Percentiles rank a stretch among this genome's conserved stretches.
Conservation (phyloP, 352 stramenopile genomes). For the Phytophthora hibernalis region DNA sequence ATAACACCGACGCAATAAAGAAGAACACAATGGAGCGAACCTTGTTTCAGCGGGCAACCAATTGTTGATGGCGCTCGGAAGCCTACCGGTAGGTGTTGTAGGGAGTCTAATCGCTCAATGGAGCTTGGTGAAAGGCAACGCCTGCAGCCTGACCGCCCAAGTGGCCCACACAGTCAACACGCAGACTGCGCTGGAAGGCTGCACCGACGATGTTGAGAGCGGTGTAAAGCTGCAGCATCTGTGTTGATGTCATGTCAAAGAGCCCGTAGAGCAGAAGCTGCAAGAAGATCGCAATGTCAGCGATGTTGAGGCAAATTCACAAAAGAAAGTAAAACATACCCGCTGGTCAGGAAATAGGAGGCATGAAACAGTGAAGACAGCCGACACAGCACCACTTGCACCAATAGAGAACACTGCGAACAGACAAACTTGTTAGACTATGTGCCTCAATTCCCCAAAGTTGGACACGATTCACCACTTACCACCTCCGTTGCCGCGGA, state of each 20-base stretch:
- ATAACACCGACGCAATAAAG: conserved; percentile 39
- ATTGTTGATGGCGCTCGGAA: conserved; percentile 17
- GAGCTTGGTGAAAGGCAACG: conserved; percentile 58
- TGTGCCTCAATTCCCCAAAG: background rate
- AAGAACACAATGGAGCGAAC: conserved; percentile 25
- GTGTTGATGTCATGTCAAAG: conserved; percentile 61
- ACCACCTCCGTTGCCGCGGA: conserved; percentile 67
- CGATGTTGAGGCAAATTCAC: background rate
- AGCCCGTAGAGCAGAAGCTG: conserved; percentile 74
- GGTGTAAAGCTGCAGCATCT: conserved; percentile 76
- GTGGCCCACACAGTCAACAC: conserved; percentile 82
- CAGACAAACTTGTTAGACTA: conserved; percentile 6
- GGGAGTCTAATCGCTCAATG: conserved; percentile 28
- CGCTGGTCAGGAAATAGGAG: conserved; percentile 71
- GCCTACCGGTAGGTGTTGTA: background rate
- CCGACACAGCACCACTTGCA: conserved; percentile 82
- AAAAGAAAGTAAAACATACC: conserved; percentile 36
- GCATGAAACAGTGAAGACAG: conserved; percentile 81
- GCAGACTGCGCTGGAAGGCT: conserved; percentile 62
- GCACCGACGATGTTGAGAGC: conserved; percentile 65
- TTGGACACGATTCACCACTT: background rate
- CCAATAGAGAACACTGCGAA: conserved; percentile 79
- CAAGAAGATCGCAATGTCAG: conserved; percentile 7
- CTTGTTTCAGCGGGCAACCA: background rate
- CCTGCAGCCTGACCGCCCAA: conserved; percentile 70